These are phyloP conservation scores for Prunus yedoensis DNA, from an alignment of 331 rosid genomes.

Conservation along the genomic window DNA sequence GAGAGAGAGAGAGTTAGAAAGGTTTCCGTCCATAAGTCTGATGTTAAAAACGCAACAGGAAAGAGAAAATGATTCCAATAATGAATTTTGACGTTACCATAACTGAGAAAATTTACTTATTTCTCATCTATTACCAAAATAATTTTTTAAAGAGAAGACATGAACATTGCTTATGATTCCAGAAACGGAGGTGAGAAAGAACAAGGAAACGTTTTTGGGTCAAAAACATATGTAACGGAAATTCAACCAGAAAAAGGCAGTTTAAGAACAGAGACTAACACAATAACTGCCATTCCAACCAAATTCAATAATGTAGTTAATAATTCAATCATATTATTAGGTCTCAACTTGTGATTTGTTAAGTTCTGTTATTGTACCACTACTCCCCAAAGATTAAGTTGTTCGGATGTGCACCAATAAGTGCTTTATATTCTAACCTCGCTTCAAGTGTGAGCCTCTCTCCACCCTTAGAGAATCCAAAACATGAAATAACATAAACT, in stretches of 20 bases:
- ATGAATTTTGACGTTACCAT: not conserved
- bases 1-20: constrained; percentile 29
- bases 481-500: not conserved
- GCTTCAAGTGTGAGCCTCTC: not conserved
- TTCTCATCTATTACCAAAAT: not conserved
- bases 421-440: not conserved
- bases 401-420: not conserved
- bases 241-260: not conserved
- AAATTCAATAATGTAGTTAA: not conserved
- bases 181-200: not conserved
- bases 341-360: not conserved
- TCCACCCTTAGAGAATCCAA: not conserved
- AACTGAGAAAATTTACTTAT: not conserved
- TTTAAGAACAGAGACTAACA: not conserved
- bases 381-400: not conserved
- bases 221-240: not conserved
- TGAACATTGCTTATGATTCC: not conserved
- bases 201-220: not conserved
- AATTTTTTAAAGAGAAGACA: no score
- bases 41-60: not conserved
- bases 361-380: not conserved
- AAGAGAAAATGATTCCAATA: not conserved
- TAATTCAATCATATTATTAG: not conserved
- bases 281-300: not conserved
- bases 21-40: constrained; percentile 17